These are phyloP conservation scores for Acanthamoeba triangularis DNA, from an alignment of 208 protist species.

Conservation along the genomic window DNA sequence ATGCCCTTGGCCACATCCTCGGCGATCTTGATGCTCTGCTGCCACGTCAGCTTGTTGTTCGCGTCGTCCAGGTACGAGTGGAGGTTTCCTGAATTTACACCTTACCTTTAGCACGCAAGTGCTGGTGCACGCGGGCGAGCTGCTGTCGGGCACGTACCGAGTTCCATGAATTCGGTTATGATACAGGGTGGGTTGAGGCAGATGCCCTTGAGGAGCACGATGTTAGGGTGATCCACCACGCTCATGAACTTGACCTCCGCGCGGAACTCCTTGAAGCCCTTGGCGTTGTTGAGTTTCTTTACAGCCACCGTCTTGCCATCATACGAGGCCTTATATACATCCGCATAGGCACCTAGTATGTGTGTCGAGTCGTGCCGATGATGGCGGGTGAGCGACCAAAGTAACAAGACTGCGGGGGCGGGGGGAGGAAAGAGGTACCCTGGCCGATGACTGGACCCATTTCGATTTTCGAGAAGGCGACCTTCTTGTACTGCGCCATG, in stretches of 20 bases:
- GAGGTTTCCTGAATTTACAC: slow-evolving; percentile 72
- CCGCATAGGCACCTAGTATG: slow-evolving; percentile 61
- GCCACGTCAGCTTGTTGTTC: slow-evolving; percentile 66
- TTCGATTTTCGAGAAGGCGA: slow-evolving; percentile 55
- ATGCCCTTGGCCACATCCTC: slow-evolving; percentile 74
- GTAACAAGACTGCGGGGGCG: background rate
- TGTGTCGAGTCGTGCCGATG: no score
- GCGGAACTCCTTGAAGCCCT: slow-evolving; percentile 84
- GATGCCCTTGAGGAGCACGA: slow-evolving; percentile 80
- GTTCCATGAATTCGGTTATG: slow-evolving; percentile 82
- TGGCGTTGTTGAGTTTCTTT: slow-evolving; percentile 78
- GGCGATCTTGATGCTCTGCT: slow-evolving; percentile 63
- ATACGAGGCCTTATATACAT: slow-evolving; percentile 71
- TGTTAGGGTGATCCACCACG: slow-evolving; percentile 76
- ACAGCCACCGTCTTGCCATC: slow-evolving; percentile 38
- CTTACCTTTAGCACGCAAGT: no score
- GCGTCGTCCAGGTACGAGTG: slow-evolving; percentile 62
- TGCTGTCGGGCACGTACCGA: background rate
- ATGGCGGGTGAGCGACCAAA: background rate
- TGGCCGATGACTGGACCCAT: slow-evolving; percentile 57
- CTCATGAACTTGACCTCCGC: slow-evolving; percentile 84
- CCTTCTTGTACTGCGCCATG: slow-evolving; percentile 73
- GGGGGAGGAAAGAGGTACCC: background rate
- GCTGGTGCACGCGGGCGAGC: background rate
- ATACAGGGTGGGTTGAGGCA: slow-evolving; percentile 82